Evolutionary conservation across 441 rosid genomes (phyloP), one percentile per base, ranked within the genome.

Genomic region (Erysimum pusillum): DNA sequence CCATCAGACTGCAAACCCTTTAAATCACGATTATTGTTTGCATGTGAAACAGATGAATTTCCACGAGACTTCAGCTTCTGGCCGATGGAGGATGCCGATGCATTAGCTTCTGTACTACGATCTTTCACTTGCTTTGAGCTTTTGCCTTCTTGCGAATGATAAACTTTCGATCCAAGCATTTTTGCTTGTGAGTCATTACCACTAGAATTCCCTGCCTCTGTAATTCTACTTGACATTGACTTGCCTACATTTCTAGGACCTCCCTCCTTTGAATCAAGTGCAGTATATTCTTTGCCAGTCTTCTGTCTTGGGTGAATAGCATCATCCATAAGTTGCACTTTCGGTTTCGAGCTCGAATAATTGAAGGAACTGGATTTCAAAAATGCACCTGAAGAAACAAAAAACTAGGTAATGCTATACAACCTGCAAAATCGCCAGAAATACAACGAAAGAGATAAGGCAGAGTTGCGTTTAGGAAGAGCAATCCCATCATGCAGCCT

Each of bases 321-420:
- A 80, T 89, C 97, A 74, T 91, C 93, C 25, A 82, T 84, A 76
- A 77, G 87, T 84, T 87, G 89, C 80, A 87, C 85, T 85, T 88
- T 96, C 4, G 88, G 80, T 83, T 87, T 91, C 63, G 83, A 82
- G 82, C 77, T 84, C 15, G 81, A 64, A 36, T 83, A 74, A 80
- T 74, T 92, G 84, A 90, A 94, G 20, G 98, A 96, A 71, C 83
- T 90, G 72, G 98, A 91, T 85, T 91, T 96, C 65, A 83, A 71
- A 48, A 89, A 85, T 73, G 87, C 59, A 79, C 91, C 99, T 96
- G 83, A 38, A 82, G 39, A 75, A 75, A 74, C 5, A 64, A 22
- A 41, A 63, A 35, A 66, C 35, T 15, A 13, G 75, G 51, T 46
- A 53, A 57, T 65, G 52, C 6, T 73, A 20, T 41, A 44, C 20